Base-by-base conservation (phyloP, 2,329 filamentous ascomycete species). In the Trichoderma harzianum region DNA sequence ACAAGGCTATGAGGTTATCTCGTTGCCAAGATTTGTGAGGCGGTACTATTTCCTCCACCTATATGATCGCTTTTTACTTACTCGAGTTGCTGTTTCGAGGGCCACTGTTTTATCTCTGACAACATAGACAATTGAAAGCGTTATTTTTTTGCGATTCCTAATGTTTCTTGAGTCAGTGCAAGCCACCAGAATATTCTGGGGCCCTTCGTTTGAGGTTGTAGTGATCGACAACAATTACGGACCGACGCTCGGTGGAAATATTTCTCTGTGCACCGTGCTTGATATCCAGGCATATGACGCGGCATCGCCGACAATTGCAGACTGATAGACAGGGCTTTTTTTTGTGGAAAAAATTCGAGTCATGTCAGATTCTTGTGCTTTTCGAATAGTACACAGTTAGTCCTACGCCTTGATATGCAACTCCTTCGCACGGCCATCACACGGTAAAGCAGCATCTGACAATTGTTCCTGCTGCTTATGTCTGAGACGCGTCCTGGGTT, bases 161-260 rank as follows among this genome's bases (percentile, higher is more conserved):
- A 47, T 47, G 18, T 47, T 47, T 4, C 18, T 47, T 47, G 18
- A 21, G 43, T 47, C 43, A n/a, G 43, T 21, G 43, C 43, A 47
- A 47, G n/a, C 43, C n/a, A 47, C 16, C 8, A 18, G 8, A n/a
- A 21, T n/a, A 47, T 47, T 47, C 43, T 47, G 43, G 43, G 43
- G 43, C 43, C 18, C 1, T 21, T 21, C n/a, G 43, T 47, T 47
- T 47, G 43, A 67, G 64, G 24, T 51, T 67, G 63, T 7, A 28
- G n/a, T 43, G 65, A 68, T 68, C 65, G 65, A 34, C 65, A 68
- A 26, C 34, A 68, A 60, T 60, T 60, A 30, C 39, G 65, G 65
- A 68, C 26, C 53, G n/a, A 36, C 21, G 14, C 34, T 68, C 53
- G 65, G 65, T 68, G 34, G 36, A 60, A 68, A 68, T 68, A 28